Base-by-base conservation (phyloP, 2,329 filamentous ascomycete genomes). In the Monosporascus ibericus region DNA sequence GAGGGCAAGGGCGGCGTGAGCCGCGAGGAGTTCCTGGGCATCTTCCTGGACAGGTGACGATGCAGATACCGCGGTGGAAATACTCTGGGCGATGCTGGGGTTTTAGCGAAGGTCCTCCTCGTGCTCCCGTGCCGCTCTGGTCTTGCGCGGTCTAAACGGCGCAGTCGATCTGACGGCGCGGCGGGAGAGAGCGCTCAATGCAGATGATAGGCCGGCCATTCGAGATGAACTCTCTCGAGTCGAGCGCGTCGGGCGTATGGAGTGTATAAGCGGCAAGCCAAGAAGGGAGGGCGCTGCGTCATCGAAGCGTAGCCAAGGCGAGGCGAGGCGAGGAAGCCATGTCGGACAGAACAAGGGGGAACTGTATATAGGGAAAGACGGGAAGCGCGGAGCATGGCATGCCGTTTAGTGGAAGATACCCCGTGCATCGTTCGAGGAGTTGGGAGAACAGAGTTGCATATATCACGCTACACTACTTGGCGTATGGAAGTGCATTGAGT, bases 1-100 rank as follows among this genome's bases (percentile, higher is more conserved):
- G 89, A 95, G 66, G 92, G 90, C 1, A 95, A 95, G 62, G 92
- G 92, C 11, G 91, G 81, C 51, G 84, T 88, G 7, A 83, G 81
- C 58, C 75, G 82, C 59, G 84, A 87, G 53, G 85, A 88, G 68
- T 88, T 88, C 65, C 79, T 85, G 49, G 80, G 82, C 63, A 82
- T 85, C 50, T 72, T 69, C 56, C 61, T 65, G 47, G 65, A 68
- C 18, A 63, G 62, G 60, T 66, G 63, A 66, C 51, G 39, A 14
- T n/a, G 15, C 6, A 18, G 22, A 30, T 49, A 34, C 30, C 11
- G 11, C 11, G 36, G 52, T 34, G 47, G 15, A 25, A 48, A 40
- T 9, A 25, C 22, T 5, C 25, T 8, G 25, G 22, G n/a, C 9
- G 3, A 24, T 6, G 30, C 30, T 48, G 11, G 24, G 9, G 6